A percentile compares a stretch with the other conserved stretches of the same genome.
These are phyloP conservation scores for Vigna angularis DNA, from an alignment of 306 rosid genomes.

Conservation along the genomic window DNA sequence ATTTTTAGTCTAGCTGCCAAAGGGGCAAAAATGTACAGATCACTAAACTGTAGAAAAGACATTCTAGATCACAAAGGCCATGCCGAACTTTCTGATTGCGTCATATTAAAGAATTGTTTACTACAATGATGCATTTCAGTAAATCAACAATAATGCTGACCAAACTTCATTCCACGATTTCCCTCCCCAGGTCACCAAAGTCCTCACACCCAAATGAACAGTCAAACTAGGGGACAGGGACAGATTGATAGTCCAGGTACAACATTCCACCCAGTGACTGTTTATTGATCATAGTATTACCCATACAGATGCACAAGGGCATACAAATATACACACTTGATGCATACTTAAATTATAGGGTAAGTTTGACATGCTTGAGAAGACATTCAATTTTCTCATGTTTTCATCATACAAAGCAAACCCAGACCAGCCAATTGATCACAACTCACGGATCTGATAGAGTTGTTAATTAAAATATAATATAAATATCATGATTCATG, in stretches of 20 bases:
- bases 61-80: conserved; percentile 32
- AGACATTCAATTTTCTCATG: conserved; percentile 9
- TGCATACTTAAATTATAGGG: neutral
- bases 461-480: conserved; percentile 27
- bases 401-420: conserved; percentile 29
- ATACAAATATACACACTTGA: neutral
- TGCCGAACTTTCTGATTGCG: conserved; percentile 19
- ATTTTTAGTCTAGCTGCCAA: neutral
- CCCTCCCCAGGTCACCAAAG: neutral
- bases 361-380: conserved; percentile 19
- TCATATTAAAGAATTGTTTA: conserved; percentile 20
- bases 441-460: neutral
- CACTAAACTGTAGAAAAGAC: conserved; percentile 4
- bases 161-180: neutral
- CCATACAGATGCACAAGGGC: neutral
- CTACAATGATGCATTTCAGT: neutral
- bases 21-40: neutral
- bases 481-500: conserved; percentile 23
- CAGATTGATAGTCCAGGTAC: neutral
- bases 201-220: neutral
- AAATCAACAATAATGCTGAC: conserved; percentile 20
- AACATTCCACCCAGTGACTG: neutral
- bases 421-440: conserved; percentile 2
- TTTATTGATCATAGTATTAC: conserved; percentile 29
- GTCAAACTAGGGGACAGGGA: neutral